phyloP scores from a whole-genome alignment of 768 basidiomycete genomes.

The Termitomyces sp. region DNA sequence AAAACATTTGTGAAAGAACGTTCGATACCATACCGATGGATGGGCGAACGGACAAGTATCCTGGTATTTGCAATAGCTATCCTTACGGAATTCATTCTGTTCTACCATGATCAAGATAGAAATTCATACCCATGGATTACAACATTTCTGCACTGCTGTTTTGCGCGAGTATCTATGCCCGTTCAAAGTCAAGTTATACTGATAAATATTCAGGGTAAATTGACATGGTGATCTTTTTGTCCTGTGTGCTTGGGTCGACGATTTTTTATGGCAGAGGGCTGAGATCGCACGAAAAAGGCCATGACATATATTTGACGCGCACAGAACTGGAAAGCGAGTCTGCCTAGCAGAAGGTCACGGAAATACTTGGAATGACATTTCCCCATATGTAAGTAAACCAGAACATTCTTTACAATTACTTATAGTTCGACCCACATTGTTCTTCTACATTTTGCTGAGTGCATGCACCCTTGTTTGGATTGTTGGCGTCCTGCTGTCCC shows the following conservation, averaged over 20 bases:
- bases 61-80: slow-evolving; percentile 78
- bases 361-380: slow-evolving; percentile 5
- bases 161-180: slow-evolving; percentile 62
- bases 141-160: slow-evolving; percentile 78
- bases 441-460: no score
- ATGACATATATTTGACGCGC: slow-evolving; percentile 27
- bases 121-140: slow-evolving; percentile 77
- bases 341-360: no score
- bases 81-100: background rate
- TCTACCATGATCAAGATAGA: background rate
- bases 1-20: background rate
- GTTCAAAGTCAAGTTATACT: slow-evolving; percentile 1
- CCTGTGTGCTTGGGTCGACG: slow-evolving; percentile 49
- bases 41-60: slow-evolving; percentile 84
- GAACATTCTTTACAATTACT: slow-evolving; percentile 7
- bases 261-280: slow-evolving; percentile 68
- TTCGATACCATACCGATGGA: slow-evolving; percentile 48
- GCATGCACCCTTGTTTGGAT: background rate
- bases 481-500: no score
- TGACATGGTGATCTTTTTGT: slow-evolving; percentile 40
- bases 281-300: slow-evolving; percentile 68
- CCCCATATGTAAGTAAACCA: slow-evolving; percentile 6
- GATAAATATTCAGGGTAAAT: slow-evolving; percentile 18
- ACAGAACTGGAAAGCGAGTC: slow-evolving; percentile 11
- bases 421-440: slow-evolving; percentile 1